Evolutionary conservation across 1,139 yeast species (phyloP), one percentile per base, ranked within the genome.

Genomic region (Hyphopichia wangnamkhiaoensis): DNA sequence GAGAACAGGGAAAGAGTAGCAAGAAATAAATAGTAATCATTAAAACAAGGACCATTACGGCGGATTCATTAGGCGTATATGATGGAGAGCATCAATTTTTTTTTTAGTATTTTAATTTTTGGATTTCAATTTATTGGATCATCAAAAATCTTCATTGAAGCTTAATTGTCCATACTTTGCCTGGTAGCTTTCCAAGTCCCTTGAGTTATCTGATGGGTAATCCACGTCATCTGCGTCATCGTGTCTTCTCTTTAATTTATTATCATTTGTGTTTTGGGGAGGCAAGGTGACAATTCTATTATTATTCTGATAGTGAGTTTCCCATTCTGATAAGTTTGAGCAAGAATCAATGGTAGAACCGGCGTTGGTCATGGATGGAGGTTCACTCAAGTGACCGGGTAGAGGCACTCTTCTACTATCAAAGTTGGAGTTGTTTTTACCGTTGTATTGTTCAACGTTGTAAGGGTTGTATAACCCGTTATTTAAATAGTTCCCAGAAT

Each of bases 291-390:
- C 61, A 76, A 49, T 50, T 60, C 65, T 50, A 34, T 31, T 18
- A 16, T 35, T 20, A 19, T 31, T 40, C 31, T 38, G 40, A 32
- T 45, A 48, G 23, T 43, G 39, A 16, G 47, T 39, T 40, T 75
- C 80, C 77, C 83, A 79, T 52, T 72, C 76, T 42, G 68, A 71
- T 35, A 79, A 65, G 50, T 65, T 63, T 46, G 71, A 74, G 41
- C 61, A 71, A 39, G 69, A 69, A 43, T 59, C 76, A 33, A 62
- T 53, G 1, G 78, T 75, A 18, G 77, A 70, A 8, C 68, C 74
- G 5, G 49, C 53, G 29, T 54, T 66, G 32, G 69, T 57, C 48
- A 71, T 62, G 2, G 65, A 50, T 2, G 77, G 77, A 6, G 76
- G 76, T 41, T 57, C 58, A n/a, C 41, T 47, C 45, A 66, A 53